Percentiles rank a stretch among this genome's conserved stretches.
Evolutionary conservation across 192 early-diverging fungal genomes (phyloP).

Genomic region (Umbelopsis sp.): DNA sequence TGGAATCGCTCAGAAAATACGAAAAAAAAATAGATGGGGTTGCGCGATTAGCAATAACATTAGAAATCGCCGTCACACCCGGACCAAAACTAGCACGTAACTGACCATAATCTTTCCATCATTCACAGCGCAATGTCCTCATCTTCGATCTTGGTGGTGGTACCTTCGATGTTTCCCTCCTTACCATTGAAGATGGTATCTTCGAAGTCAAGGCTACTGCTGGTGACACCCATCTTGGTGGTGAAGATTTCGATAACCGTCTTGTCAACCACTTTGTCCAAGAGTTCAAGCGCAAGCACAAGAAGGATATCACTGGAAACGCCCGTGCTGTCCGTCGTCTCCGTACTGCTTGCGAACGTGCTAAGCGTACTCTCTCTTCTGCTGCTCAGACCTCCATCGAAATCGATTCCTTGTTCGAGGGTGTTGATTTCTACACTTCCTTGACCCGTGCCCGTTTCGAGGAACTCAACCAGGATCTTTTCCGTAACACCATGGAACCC

Average conservation of each 20-base stretch:
- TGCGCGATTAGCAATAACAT: constrained; percentile 90
- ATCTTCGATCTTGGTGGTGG: constrained; percentile 98
- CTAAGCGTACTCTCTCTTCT: constrained; percentile 95
- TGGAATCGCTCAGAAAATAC: constrained; percentile 85
- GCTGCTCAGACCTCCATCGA: constrained; percentile 93
- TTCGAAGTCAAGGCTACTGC: constrained; percentile 99
- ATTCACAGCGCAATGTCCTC: constrained; percentile 80
- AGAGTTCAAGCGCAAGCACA: constrained; percentile 99
- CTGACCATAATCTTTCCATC: neutral
- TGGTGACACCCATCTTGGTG: constrained; percentile 98
- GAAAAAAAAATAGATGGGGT: constrained; percentile 89
- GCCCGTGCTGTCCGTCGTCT: constrained; percentile 95
- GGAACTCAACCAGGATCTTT: constrained; percentile 96
- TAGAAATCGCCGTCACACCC: constrained; percentile 86
- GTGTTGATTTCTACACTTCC: constrained; percentile 97
- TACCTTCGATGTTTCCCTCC: constrained; percentile 97
- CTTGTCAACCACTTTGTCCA: constrained; percentile 92
- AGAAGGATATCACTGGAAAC: constrained; percentile 91
- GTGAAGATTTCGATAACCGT: constrained; percentile 99
- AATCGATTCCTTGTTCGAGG: constrained; percentile 97
- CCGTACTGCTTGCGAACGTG: constrained; percentile 96
- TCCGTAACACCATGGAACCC: constrained; percentile 92
- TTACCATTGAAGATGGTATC: constrained; percentile 97
- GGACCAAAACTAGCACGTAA: too few relatives aligned
- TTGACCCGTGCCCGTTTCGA: constrained; percentile 99